Base-by-base conservation (phyloP, 345 rosid genomes). In the Iberis pinnata region DNA sequence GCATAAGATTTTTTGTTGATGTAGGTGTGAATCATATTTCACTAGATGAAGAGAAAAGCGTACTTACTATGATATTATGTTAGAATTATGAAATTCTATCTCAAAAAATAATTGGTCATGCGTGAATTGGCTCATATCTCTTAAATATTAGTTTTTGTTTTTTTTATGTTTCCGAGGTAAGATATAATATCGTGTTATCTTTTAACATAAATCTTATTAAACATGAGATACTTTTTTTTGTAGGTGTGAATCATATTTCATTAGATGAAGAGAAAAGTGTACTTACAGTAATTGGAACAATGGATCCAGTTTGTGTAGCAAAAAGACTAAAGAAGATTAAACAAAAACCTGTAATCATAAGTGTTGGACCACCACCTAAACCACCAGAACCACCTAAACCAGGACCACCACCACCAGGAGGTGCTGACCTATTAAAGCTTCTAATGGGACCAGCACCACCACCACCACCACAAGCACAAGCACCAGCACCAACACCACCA, bases 241-340 rank as follows among this genome's bases (percentile, higher is more conserved):
- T 45, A 67, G 71, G 71, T 53, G 71, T 67, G 57, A 40, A 67
- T 60, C 57, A 31, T 31, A 8, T 60, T 0, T 52, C 71, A 32
- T 24, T 67, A 41, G 67, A 67, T 53, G 71, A 53, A 0, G 56
- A 39, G 9, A 54, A 54, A 4, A 67, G 44, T 40, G 4, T 53
- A 46, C 71, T 67, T 32, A 67, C 71, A 2, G 71, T 67, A 40
- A 52, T 67, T 6, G 71, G 71, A 8, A 67, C 71, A 18, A 67
- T 67, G 67, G 71, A 67, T 67, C 71, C 71, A 31, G 14, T 67
- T 3, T 67, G 71, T 5, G 62, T 67, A 11, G 67, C 66, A 13
- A 18, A 26, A 14, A 15, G 61, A 5, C 46, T 67, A 2, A 60
- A 32, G 56, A 67, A 60, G 56, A 67, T 67, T 32, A 67, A 67